phyloP scores from a whole-genome alignment of 257 asterid genomes.

The Solanum virginianum region DNA sequence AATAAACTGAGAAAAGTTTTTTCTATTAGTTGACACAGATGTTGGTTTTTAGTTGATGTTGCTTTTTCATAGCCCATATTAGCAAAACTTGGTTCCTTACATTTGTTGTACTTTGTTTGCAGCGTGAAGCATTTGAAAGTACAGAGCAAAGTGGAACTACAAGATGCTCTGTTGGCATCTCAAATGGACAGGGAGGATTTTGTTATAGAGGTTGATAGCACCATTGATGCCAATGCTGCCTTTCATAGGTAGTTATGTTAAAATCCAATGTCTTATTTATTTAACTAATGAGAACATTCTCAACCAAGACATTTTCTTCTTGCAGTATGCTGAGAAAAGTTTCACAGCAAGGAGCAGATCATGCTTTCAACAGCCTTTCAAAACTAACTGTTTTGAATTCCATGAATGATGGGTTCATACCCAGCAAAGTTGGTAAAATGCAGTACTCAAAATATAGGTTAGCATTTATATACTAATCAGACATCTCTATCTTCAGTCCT shows the following conservation, averaged over 20 bases:
- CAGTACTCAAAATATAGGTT: conserved; percentile 69
- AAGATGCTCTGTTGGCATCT: conserved; percentile 55
- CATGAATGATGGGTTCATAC: conserved; percentile 11
- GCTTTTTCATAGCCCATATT: background rate
- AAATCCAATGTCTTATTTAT: background rate
- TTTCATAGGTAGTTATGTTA: conserved; percentile 56
- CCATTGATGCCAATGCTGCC: conserved; percentile 57
- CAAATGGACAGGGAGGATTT: conserved; percentile 58
- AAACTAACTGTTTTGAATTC: conserved; percentile 31
- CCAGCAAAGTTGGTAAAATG: conserved; percentile 48
- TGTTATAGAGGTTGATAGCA: conserved; percentile 83
- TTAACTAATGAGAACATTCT: background rate
- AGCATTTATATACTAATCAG: conserved; percentile 6
- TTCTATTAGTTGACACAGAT: background rate
- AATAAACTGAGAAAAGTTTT: background rate
- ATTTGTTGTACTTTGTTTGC: conserved; percentile 4
- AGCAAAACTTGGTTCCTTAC: background rate
- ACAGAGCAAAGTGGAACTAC: conserved; percentile 48
- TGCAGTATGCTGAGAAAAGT: conserved; percentile 62
- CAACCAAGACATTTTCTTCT: conserved; percentile 13
- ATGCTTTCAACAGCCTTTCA: conserved; percentile 45
- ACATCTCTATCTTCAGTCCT: background rate
- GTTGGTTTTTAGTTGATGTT: background rate
- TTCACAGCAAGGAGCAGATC: conserved; percentile 53
- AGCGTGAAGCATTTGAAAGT: conserved; percentile 86